Evolutionary conservation across 164 flowering plant genomes (phyloP).

Genomic region (Piper betle): DNA sequence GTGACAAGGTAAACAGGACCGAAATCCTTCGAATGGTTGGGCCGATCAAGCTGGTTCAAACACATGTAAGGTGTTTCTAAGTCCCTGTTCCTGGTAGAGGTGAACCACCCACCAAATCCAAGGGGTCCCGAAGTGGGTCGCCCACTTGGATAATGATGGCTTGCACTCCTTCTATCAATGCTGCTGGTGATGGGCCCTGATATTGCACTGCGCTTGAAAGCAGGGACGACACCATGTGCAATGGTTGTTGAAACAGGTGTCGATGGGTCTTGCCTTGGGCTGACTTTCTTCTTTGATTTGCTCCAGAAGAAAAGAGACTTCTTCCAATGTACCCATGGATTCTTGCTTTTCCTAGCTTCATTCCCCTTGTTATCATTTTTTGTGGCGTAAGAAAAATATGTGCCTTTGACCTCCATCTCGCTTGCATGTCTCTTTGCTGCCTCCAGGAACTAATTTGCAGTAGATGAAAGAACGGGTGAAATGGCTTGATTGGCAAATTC

Average conservation of each 20-base stretch:
- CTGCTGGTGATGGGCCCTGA: constrained; percentile 16
- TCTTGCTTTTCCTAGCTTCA: constrained; percentile 1
- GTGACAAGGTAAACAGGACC: constrained; percentile 9
- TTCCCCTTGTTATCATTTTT: not conserved
- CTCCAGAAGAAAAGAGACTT: constrained; percentile 4
- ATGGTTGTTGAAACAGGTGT: not conserved
- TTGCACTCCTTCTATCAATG: not conserved
- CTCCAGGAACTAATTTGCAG: constrained; percentile 2
- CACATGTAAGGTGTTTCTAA: constrained; percentile 2
- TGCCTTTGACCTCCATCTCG: not conserved
- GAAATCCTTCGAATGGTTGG: not conserved
- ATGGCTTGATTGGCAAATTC: too few relatives aligned
- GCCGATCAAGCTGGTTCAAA: constrained; percentile 1
- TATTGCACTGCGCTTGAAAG: not conserved
- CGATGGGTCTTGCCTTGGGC: not conserved
- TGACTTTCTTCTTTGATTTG: constrained; percentile 7
- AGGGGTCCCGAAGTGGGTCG: constrained; percentile 2
- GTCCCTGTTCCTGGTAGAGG: constrained; percentile 3
- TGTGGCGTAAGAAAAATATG: not conserved
- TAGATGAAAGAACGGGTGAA: not conserved
- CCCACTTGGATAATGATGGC: not conserved
- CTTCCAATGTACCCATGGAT: constrained; percentile 1
- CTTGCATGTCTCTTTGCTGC: constrained; percentile 3
- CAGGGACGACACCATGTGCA: not conserved
- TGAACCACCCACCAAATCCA: not conserved